Percentiles rank a stretch among this genome's conserved stretches.
Conservation (phyloP, 2,329 filamentous ascomycete species). For the Pestalotiopsis sp. region DNA sequence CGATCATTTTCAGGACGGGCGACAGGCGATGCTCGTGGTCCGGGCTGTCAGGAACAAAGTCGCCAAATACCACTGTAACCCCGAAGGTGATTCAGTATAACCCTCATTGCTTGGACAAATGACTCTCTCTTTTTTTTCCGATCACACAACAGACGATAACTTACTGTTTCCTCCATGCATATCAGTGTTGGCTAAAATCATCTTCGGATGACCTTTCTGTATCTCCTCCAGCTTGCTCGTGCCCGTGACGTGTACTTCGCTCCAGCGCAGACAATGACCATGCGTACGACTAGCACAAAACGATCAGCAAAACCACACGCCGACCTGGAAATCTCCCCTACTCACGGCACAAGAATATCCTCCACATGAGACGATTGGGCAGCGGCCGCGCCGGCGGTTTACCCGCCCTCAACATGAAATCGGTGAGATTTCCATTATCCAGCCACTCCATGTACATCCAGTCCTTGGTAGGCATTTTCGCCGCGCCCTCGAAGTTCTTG, state of each 20-base stretch:
- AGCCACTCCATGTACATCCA: constrained; percentile 13
- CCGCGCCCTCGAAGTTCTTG: not conserved
- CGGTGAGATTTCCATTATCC: constrained; percentile 5
- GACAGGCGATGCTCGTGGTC: not conserved
- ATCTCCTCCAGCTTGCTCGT: not conserved
- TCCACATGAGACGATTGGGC: constrained; percentile 12
- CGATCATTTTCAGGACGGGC: constrained; percentile 11
- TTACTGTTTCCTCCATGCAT: not conserved
- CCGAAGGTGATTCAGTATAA: not conserved
- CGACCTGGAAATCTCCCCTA: not conserved
- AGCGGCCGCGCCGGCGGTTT: not conserved
- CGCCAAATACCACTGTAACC: constrained; percentile 3
- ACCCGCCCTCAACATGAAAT: not conserved
- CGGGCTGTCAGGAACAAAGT: not conserved
- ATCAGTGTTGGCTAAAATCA: not conserved
- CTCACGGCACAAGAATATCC: constrained; percentile 8
- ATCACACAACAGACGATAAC: not conserved
- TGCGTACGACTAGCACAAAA: not conserved
- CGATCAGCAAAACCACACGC: not conserved
- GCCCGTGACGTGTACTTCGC: not conserved
- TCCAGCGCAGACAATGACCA: constrained; percentile 5
- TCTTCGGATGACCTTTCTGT: not conserved
- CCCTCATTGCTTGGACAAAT: too few relatives aligned
- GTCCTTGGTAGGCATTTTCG: not conserved
- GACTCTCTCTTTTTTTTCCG: not conserved